These are phyloP conservation scores for Brassica juncea DNA, from an alignment of 345 rosid genomes.

Conservation along the genomic window DNA sequence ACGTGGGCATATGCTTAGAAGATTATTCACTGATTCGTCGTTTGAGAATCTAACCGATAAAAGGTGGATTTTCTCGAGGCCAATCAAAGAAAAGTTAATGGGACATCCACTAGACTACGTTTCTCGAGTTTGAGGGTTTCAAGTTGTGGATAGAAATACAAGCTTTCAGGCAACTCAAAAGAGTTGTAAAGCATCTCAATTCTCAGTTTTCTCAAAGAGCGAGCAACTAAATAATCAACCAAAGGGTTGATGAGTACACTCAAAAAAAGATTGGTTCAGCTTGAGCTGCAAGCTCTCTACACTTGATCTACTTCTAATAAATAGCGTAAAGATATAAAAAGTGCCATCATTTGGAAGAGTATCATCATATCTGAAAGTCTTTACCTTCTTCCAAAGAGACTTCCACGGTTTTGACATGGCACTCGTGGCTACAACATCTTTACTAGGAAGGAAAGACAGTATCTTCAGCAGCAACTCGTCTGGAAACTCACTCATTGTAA, in stretches of 20 bases:
- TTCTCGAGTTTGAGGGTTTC: conserved; percentile 1
- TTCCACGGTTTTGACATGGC: conserved; percentile 5
- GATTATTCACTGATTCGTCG: background rate
- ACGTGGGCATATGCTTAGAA: background rate
- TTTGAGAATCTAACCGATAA: background rate
- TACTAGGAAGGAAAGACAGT: background rate
- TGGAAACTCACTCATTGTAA: conserved; percentile 8
- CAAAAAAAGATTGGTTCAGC: background rate
- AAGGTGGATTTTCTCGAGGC: conserved; percentile 15
- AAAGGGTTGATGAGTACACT: background rate
- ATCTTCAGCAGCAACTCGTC: conserved; percentile 9
- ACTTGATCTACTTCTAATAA: background rate
- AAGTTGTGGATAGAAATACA: background rate
- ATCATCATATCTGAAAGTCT: background rate
- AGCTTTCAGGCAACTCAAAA: background rate
- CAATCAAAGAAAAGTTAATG: background rate
- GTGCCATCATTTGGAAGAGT: no score
- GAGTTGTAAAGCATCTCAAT: background rate
- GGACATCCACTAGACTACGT: conserved; percentile 4
- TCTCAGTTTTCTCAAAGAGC: conserved; percentile 15
- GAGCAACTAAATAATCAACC: background rate
- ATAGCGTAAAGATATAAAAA: background rate
- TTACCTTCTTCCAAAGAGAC: conserved; percentile 9
- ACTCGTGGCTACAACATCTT: conserved; percentile 1
- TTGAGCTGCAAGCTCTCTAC: background rate